Conservation (phyloP, 2,329 filamentous ascomycete species). For the Calonectria montana region DNA sequence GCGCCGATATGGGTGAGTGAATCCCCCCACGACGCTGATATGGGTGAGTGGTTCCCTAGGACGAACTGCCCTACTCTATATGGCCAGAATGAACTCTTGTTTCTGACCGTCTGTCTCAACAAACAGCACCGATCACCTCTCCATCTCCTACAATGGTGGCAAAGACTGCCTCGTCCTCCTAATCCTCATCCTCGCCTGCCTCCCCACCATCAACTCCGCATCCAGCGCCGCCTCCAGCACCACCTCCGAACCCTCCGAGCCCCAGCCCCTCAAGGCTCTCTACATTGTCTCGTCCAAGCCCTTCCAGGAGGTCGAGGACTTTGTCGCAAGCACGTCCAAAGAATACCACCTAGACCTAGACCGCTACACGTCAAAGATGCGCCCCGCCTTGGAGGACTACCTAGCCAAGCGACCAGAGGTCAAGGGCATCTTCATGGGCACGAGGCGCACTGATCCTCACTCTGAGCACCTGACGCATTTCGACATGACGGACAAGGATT, state of each 20-base stretch:
- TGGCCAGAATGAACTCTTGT: background rate
- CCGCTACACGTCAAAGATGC: slow-evolving; percentile 83
- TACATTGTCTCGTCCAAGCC: slow-evolving; percentile 90
- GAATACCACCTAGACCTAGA: slow-evolving; percentile 81
- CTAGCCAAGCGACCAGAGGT: slow-evolving; percentile 73
- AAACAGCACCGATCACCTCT: slow-evolving; percentile 78
- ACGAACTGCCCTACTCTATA: slow-evolving; percentile 15
- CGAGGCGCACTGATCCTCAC: slow-evolving; percentile 91
- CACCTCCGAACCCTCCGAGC: slow-evolving; percentile 35
- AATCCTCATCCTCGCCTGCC: slow-evolving; percentile 81
- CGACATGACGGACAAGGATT: slow-evolving; percentile 86
- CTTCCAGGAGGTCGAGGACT: slow-evolving; percentile 86
- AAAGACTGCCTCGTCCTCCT: slow-evolving; percentile 97
- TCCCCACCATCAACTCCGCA: slow-evolving; percentile 52
- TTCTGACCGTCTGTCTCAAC: background rate
- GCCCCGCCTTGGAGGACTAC: slow-evolving; percentile 82
- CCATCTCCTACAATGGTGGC: slow-evolving; percentile 95
- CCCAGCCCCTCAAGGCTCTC: slow-evolving; percentile 75
- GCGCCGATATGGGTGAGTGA: slow-evolving; percentile 74
- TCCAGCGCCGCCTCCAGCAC: slow-evolving; percentile 34
- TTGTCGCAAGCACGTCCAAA: slow-evolving; percentile 75
- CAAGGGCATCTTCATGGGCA: slow-evolving; percentile 70
- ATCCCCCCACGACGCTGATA: slow-evolving; percentile 6
- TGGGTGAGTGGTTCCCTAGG: slow-evolving; percentile 8
- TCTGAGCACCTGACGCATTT: slow-evolving; percentile 83